These are phyloP conservation scores for Silene latifolia DNA, from an alignment of 148 eudicot genomes.

Conservation along the genomic window DNA sequence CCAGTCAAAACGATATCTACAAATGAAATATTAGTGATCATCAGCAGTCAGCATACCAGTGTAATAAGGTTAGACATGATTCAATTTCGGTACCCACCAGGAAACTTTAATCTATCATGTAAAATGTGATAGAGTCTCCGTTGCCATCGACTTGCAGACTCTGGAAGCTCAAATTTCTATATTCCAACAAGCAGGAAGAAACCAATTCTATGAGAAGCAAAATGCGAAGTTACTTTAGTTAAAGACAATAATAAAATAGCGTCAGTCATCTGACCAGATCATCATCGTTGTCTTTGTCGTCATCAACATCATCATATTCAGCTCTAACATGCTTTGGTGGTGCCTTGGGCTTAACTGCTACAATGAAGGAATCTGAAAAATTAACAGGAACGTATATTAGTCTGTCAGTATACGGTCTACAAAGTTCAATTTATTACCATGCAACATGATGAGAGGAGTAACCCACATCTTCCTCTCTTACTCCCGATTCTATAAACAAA, in stretches of 20 bases:
- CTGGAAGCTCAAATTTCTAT: constrained; percentile 77
- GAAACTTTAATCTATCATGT: constrained; percentile 60
- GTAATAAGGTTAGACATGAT: neutral
- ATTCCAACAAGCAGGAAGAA: constrained; percentile 10
- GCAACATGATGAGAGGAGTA: neutral
- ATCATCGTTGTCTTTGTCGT: constrained; percentile 16
- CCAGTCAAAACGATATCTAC: constrained; percentile 81
- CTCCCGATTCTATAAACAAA: neutral
- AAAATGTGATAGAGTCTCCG: constrained; percentile 49
- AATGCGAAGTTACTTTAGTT: constrained; percentile 12
- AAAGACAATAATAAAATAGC: neutral
- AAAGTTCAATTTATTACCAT: neutral
- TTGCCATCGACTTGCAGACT: constrained; percentile 61
- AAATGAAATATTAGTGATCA: constrained; percentile 19
- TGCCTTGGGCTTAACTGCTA: constrained; percentile 69
- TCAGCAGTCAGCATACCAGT: constrained; percentile 19
- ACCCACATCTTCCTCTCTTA: neutral
- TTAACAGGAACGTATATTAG: neutral
- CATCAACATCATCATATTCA: constrained; percentile 52
- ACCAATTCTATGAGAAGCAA: constrained; percentile 7
- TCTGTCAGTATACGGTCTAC: neutral
- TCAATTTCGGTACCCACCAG: constrained; percentile 49
- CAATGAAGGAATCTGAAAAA: constrained; percentile 61
- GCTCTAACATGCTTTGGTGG: constrained; percentile 51
- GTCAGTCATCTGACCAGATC: constrained; percentile 49